Evolutionary conservation across 345 rosid species (phyloP), one percentile per base, ranked within the genome.

Genomic region (Geranium rotundifolium): DNA sequence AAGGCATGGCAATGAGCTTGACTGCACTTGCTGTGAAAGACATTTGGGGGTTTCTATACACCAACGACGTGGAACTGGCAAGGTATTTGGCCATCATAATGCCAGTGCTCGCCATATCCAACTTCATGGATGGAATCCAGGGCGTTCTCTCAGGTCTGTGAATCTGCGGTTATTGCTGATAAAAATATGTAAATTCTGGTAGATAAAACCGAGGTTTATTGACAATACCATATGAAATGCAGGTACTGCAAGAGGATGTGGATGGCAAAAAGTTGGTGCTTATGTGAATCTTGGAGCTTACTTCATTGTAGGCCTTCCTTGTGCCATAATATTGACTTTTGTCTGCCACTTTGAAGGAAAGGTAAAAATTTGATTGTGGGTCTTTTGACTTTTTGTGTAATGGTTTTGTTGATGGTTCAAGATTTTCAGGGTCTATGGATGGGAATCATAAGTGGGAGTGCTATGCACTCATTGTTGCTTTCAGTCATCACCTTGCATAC

Each of bases 71-170:
- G 20, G 67, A 75, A 62, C 80, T 79, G 49, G 67, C 62, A 56
- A 59, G 57, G 55, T 79, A 79, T 14, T 77, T 79, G 0, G 76
- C 84, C 19, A 63, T 17, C n/a, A 82, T 79, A 78, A 67, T 82
- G 75, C 82, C 71, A 7, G 34, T 82, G n/a, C 68, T 79, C 13
- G 76, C 86, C 29, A 29, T 69, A 13, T 79, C 82, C 1, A 70
- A 77, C 62, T 71, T 82, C 71, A 19, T 82, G 61, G 82, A 82
- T 37, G 82, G 79, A 39, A 67, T 79, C 66, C 86, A 82, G 23
- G 77, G 82, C 30, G 71, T 77, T 54, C 80, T 82, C 39, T 77
- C 79, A 67, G 84, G 84, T 82, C 29, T 41, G 1, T 41, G 37
- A 31, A 31, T 31, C 37, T 31, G 37, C n/a, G n/a, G n/a, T n/a